phyloP scores from a whole-genome alignment of 441 rosid species.

The Monsonia emarginata region DNA sequence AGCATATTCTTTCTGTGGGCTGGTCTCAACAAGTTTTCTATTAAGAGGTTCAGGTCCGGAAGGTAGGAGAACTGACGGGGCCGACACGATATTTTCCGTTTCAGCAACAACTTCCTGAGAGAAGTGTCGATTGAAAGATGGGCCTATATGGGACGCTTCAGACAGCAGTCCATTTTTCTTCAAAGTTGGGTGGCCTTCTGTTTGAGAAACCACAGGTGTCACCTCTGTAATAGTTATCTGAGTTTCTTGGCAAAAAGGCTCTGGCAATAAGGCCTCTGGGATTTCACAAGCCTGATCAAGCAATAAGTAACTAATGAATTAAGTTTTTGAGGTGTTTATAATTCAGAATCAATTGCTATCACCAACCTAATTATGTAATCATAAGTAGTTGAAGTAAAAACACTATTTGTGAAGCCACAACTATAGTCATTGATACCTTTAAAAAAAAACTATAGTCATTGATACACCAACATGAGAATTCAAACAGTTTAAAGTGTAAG shows the following conservation, averaged over 20 bases:
- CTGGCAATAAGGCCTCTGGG: slow-evolving; percentile 21
- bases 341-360: neutral
- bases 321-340: neutral
- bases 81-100: slow-evolving; percentile 14
- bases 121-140: slow-evolving; percentile 27
- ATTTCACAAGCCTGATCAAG: slow-evolving; percentile 28
- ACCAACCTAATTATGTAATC: neutral
- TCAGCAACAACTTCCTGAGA: slow-evolving; percentile 20
- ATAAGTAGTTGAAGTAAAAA: neutral
- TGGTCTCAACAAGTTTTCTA: slow-evolving; percentile 10
- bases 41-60: slow-evolving; percentile 2
- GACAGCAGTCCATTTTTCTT: slow-evolving; percentile 12
- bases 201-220: slow-evolving; percentile 3
- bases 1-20: slow-evolving; percentile 9
- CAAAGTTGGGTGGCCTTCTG: slow-evolving; percentile 13
- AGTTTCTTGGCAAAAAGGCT: slow-evolving; percentile 14
- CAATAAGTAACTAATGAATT: neutral
- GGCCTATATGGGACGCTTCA: slow-evolving; percentile 20
- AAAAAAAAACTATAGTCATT: too few species aligned
- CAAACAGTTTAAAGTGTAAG: too few species aligned
- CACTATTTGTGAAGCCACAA: neutral
- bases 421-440: too few species aligned
- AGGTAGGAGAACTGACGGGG: slow-evolving; percentile 13
- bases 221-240: slow-evolving; percentile 10
- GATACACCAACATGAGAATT: too few species aligned